phyloP scores from a whole-genome alignment of 1,284 basidiomycete genomes.

The Cystodermella granulosa region DNA sequence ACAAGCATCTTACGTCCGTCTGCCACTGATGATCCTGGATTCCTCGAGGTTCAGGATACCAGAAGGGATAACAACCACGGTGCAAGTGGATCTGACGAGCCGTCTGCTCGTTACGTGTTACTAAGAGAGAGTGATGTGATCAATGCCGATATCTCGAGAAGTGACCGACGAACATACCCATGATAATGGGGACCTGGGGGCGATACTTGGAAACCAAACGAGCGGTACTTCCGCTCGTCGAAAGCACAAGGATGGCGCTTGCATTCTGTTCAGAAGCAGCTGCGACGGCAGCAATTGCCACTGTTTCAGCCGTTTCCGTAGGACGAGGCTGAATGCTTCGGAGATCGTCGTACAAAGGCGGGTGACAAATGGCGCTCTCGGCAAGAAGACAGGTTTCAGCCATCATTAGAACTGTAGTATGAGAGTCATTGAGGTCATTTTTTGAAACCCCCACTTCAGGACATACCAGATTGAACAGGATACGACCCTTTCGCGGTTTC shows the following conservation, averaged over 20 bases:
- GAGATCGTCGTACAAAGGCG: conserved; percentile 86
- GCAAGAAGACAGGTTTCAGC: conserved; percentile 95
- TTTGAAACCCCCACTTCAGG: too few species aligned
- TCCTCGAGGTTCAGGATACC: conserved; percentile 90
- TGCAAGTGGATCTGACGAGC: conserved; percentile 95
- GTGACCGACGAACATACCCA: conserved; percentile 49
- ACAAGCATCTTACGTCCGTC: conserved; percentile 71
- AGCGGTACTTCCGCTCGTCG: conserved; percentile 94
- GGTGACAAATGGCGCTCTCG: conserved; percentile 89
- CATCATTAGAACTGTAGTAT: conserved; percentile 86
- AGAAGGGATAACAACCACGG: conserved; percentile 96
- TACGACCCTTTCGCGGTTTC: conserved; percentile 96
- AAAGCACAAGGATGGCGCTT: conserved; percentile 91
- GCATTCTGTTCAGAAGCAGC: conserved; percentile 93
- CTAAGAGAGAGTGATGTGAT: conserved; percentile 38
- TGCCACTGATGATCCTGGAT: conserved; percentile 91
- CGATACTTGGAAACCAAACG: conserved; percentile 96
- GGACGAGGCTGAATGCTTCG: conserved; percentile 74
- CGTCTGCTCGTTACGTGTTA: conserved; percentile 94
- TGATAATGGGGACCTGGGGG: conserved; percentile 90
- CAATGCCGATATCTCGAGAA: neutral
- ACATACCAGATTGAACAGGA: conserved; percentile 84
- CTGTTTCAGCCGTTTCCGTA: conserved; percentile 88
- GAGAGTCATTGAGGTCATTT: too few species aligned
- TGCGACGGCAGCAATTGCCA: conserved; percentile 89